Percentiles rank a stretch among this genome's conserved stretches.
These are phyloP conservation scores for Colletotrichum lentis DNA, from an alignment of 2,329 filamentous ascomycete genomes.

Conservation along the genomic window DNA sequence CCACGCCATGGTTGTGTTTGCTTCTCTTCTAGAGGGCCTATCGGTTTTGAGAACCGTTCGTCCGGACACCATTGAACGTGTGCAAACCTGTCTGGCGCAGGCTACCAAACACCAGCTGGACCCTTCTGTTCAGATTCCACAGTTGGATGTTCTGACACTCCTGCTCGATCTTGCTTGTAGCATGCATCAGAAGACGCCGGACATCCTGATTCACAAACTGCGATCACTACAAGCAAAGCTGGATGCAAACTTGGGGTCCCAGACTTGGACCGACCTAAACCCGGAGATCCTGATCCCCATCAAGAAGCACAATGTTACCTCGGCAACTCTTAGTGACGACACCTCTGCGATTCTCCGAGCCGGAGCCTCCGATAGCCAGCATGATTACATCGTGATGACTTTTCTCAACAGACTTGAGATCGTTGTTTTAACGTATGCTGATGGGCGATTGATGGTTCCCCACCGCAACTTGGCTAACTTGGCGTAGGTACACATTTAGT, in stretches of 20 bases:
- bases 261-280: slow-evolving; percentile 57
- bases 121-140: slow-evolving; percentile 68
- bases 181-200: slow-evolving; percentile 68
- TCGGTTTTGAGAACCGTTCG: slow-evolving; percentile 71
- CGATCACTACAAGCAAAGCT: slow-evolving; percentile 67
- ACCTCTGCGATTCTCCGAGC: slow-evolving; percentile 62
- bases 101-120: slow-evolving; percentile 76
- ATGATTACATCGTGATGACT: slow-evolving; percentile 66
- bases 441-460: too few species aligned
- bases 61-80: slow-evolving; percentile 72
- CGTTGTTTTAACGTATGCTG: slow-evolving; percentile 62
- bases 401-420: slow-evolving; percentile 69
- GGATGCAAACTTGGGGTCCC: slow-evolving; percentile 60
- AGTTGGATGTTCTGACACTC: slow-evolving; percentile 71
- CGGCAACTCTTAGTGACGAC: slow-evolving; percentile 63
- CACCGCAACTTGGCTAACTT: slow-evolving; percentile 36
- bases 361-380: slow-evolving; percentile 54
- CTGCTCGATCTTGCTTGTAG: slow-evolving; percentile 76
- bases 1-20: slow-evolving; percentile 69
- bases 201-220: slow-evolving; percentile 67
- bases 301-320: slow-evolving; percentile 57
- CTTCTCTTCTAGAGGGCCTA: slow-evolving; percentile 73
- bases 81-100: slow-evolving; percentile 77
- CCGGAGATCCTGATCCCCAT: slow-evolving; percentile 65
- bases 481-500: slow-evolving; percentile 61